These are phyloP conservation scores for Colletotrichum tropicale DNA, from an alignment of 2,329 filamentous ascomycete species.

Conservation along the genomic window DNA sequence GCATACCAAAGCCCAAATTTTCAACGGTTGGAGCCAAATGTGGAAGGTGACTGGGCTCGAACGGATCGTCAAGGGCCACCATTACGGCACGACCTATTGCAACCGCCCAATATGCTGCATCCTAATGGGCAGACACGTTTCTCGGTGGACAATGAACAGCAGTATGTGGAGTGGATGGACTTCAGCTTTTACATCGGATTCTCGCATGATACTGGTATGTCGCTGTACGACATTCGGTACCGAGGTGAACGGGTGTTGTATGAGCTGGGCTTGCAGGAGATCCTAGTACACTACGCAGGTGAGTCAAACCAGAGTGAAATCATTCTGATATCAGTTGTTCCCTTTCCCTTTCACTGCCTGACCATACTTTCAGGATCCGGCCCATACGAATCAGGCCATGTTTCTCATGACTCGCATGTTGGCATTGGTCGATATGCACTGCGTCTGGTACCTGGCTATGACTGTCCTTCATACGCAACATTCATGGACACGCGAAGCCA, in stretches of 20 bases:
- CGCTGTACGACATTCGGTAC: conserved; percentile 57
- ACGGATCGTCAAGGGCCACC: conserved; percentile 43
- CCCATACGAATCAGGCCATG: conserved; percentile 51
- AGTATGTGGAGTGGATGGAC: conserved; percentile 57
- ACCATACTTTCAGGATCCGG: conserved; percentile 28
- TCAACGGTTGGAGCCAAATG: conserved; percentile 48
- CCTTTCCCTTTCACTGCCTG: too few species aligned
- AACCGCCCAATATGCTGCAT: conserved; percentile 26
- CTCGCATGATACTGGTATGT: conserved; percentile 50
- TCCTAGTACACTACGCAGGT: conserved; percentile 67
- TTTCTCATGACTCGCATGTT: conserved; percentile 52
- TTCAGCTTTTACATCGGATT: conserved; percentile 57
- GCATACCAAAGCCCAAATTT: conserved; percentile 48
- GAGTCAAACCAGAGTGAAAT: conserved; percentile 20
- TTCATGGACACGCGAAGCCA: conserved; percentile 54
- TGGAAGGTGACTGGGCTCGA: conserved; percentile 51
- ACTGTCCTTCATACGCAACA: conserved; percentile 55
- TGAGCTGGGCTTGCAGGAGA: conserved; percentile 60
- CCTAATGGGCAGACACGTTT: conserved; percentile 42
- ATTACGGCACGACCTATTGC: conserved; percentile 35
- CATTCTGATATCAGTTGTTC: too few species aligned
- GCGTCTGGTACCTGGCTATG: conserved; percentile 51
- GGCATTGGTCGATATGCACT: conserved; percentile 51
- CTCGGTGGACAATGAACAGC: conserved; percentile 41
- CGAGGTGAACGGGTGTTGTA: conserved; percentile 59